Conservation (phyloP, 345 rosid genomes). For the Citrus unshiu region DNA sequence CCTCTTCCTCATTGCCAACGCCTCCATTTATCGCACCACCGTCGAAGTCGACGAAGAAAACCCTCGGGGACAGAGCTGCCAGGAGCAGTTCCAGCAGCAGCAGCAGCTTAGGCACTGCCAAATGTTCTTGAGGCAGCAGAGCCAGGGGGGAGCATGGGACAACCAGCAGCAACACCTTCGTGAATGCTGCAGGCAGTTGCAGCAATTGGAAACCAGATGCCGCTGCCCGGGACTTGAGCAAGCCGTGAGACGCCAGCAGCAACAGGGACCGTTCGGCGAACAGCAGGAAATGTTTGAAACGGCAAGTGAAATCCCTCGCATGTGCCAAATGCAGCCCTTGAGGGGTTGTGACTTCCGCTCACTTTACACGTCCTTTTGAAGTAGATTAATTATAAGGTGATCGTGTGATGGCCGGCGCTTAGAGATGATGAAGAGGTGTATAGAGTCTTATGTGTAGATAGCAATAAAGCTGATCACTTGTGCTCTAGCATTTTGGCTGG, state of each 20-base stretch:
- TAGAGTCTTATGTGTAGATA: neutral
- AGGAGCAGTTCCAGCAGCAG: constrained; percentile 22
- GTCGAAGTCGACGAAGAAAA: constrained; percentile 19
- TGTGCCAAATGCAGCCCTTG: constrained; percentile 10
- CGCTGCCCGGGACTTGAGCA: constrained; percentile 28
- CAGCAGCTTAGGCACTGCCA: constrained; percentile 12
- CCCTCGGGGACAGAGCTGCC: neutral
- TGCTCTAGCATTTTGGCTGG: neutral
- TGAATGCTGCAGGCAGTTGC: constrained; percentile 30
- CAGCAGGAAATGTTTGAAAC: neutral
- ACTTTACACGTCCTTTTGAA: too few species aligned
- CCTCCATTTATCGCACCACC: constrained; percentile 31
- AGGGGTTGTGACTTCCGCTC: constrained; percentile 6
- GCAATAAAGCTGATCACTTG: constrained; percentile 4
- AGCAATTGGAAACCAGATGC: constrained; percentile 20
- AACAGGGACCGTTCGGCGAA: neutral
- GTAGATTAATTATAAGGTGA: neutral
- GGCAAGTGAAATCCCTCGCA: constrained; percentile 14
- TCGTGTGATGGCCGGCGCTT: neutral
- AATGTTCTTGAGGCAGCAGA: neutral
- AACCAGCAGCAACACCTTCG: neutral
- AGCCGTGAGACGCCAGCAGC: neutral
- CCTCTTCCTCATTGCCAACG: constrained; percentile 26
- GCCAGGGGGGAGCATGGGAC: neutral
- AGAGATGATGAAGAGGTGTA: neutral